These are phyloP conservation scores for Macrotyloma uniflorum DNA, from an alignment of 306 rosid genomes.

Conservation along the genomic window DNA sequence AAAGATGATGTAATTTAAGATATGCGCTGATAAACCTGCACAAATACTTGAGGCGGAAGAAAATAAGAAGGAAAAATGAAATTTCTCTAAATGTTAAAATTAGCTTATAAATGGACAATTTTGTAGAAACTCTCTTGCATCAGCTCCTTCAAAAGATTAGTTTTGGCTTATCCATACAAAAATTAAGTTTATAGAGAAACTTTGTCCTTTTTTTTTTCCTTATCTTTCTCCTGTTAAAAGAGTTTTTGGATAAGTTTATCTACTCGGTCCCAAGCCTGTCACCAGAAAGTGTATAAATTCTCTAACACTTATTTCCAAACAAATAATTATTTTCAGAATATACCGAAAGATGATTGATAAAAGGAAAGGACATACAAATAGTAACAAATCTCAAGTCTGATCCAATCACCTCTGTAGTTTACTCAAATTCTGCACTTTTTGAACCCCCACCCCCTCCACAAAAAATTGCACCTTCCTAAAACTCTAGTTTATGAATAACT, in stretches of 20 bases:
- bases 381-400: not conserved
- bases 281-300: not conserved
- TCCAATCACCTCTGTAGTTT: not conserved
- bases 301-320: not conserved
- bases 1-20: not conserved
- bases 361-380: not conserved
- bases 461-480: not conserved
- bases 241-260: not conserved
- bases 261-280: not conserved
- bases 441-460: not conserved
- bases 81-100: too few relatives aligned
- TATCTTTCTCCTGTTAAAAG: too few relatives aligned
- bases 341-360: not conserved
- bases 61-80: too few relatives aligned
- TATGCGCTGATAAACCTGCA: not conserved
- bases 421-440: not conserved
- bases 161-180: too few relatives aligned
- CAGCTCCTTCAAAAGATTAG: too few relatives aligned
- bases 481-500: not conserved
- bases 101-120: not conserved
- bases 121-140: not conserved
- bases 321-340: constrained; percentile 2
- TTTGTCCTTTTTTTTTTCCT: too few relatives aligned
- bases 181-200: too few relatives aligned
- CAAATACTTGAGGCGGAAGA: too few relatives aligned